phyloP scores from a whole-genome alignment of 2,329 filamentous ascomycete genomes.

The Diaporthe vexans region DNA sequence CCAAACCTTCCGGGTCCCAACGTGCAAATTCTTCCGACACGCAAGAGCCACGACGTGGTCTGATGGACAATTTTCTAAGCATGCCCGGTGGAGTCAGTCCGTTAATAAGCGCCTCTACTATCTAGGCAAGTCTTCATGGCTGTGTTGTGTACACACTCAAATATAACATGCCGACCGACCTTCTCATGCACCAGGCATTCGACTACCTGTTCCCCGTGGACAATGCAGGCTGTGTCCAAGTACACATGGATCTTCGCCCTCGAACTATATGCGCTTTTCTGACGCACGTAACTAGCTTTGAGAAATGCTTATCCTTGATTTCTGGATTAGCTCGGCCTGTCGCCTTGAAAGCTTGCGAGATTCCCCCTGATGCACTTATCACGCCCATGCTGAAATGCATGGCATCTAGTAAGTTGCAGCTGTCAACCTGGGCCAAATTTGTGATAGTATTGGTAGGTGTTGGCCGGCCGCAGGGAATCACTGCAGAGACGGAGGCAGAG shows the following conservation, averaged over 20 bases:
- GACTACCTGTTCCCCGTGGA: neutral
- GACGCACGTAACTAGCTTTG: neutral
- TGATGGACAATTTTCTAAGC: neutral
- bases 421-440: neutral
- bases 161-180: neutral
- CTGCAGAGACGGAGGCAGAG: too few species aligned
- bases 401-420: neutral
- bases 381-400: neutral
- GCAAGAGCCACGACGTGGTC: neutral
- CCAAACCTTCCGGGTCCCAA: neutral
- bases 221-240: neutral
- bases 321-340: neutral
- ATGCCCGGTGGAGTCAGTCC: neutral
- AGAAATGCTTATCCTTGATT: neutral
- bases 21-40: neutral
- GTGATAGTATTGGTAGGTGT: neutral
- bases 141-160: neutral
- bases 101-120: too few species aligned
- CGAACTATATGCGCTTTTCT: neutral
- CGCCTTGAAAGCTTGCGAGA: neutral
- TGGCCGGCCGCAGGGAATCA: neutral
- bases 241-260: neutral
- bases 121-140: neutral
- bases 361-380: neutral
- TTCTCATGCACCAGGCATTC: neutral